These are phyloP conservation scores for Wickerhamomyces bovis DNA, from an alignment of 805 yeast species.

Conservation along the genomic window DNA sequence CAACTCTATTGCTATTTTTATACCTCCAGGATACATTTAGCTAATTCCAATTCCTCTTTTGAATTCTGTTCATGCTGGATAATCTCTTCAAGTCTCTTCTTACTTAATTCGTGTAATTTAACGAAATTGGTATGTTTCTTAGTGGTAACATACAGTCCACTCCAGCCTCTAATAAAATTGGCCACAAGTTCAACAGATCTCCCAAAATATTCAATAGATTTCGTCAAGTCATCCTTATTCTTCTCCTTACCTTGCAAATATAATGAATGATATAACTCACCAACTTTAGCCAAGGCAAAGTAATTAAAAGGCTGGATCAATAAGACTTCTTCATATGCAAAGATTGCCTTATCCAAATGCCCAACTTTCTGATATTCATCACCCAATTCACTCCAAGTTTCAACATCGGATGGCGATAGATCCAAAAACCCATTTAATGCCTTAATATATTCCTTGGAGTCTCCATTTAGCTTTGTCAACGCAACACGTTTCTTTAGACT, in stretches of 20 bases:
- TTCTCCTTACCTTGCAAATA: slow-evolving; percentile 7
- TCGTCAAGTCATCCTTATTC: slow-evolving; percentile 5
- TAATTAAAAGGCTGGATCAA: slow-evolving; percentile 65
- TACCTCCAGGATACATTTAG: background rate
- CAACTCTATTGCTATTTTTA: background rate
- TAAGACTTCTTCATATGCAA: slow-evolving; percentile 64
- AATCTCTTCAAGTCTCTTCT: slow-evolving; percentile 12
- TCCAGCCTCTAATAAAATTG: slow-evolving; percentile 66
- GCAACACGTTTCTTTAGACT: slow-evolving; percentile 22
- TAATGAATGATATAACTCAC: slow-evolving; percentile 36
- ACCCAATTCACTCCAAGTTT: slow-evolving; percentile 74
- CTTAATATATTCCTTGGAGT: slow-evolving; percentile 38
- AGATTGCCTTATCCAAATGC: slow-evolving; percentile 60
- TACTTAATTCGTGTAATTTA: slow-evolving; percentile 8
- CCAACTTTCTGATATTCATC: slow-evolving; percentile 56
- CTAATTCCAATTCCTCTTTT: slow-evolving; percentile 6
- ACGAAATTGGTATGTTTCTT: slow-evolving; percentile 15
- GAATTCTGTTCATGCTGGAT: slow-evolving; percentile 12
- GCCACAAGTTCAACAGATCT: slow-evolving; percentile 77
- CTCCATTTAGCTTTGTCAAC: slow-evolving; percentile 8
- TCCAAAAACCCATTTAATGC: slow-evolving; percentile 51
- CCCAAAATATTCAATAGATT: slow-evolving; percentile 42
- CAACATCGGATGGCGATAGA: slow-evolving; percentile 66
- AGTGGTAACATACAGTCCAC: slow-evolving; percentile 46
- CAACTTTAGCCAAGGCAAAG: slow-evolving; percentile 57